Evolutionary conservation across 2,329 filamentous ascomycete species (phyloP), one percentile per base, ranked within the genome.

Genomic region (Colletotrichum higginsianum): DNA sequence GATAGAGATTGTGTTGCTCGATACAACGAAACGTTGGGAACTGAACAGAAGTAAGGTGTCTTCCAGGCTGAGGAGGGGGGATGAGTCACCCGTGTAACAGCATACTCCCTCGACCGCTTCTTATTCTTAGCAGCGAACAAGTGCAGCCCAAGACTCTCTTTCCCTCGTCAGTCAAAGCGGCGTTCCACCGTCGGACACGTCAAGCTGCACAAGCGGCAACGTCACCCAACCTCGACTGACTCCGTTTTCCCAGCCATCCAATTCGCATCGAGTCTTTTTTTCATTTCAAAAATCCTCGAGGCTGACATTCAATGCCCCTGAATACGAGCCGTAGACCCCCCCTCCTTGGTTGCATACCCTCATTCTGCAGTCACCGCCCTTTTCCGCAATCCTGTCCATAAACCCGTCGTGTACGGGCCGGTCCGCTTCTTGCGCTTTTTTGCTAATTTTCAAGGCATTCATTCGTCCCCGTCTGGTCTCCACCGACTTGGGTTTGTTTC

Each of bases 191-290:
- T 63, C 61, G 49, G 49, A 63, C 61, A 63, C 61, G 61, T 63
- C 61, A 63, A 63, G 61, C 61, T 63, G 61, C 61, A 63, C 61
- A 63, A 63, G 61, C 61, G 61, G 61, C 49, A 63, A 63, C 49
- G 61, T 44, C 49, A 63, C 61, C 61, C 60, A 46, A 55, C 61
- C 49, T 55, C 13, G 47, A 40, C 61, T 16, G 38, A 23, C 49
- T 55, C 61, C 61, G 40, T 63, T 62, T 62, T 44, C 49, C 49
- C 61, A 63, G 61, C 61, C 61, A 63, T 55, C 30, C 61, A 55
- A 55, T 46, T 44, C 50, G 23, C 47, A 12, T 63, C 38, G 35
- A 21, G 15, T 16, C n/a, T 13, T 18, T 11, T 8, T 18, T 30
- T n/a, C 8, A 5, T 30, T 18, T 21, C 8, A 9, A 35, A 35